Evolutionary conservation across 208 protist genomes (phyloP).

Genomic region (Sergeia podlipaevii): DNA sequence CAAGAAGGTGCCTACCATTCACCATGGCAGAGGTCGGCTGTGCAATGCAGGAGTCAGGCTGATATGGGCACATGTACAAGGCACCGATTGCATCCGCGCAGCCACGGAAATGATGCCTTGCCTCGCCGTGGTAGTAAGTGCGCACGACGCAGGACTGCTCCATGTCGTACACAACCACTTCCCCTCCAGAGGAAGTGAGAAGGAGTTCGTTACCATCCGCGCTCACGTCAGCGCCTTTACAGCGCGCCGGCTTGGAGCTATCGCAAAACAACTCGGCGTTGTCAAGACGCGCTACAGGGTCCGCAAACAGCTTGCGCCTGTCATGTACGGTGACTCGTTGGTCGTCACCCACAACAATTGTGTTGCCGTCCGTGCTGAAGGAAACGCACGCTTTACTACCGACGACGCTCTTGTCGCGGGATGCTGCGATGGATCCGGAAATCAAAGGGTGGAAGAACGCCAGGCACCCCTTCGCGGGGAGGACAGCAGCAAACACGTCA

Average conservation of each 20-base stretch:
- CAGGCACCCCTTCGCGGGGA: conserved; percentile 38
- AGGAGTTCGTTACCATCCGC: conserved; percentile 36
- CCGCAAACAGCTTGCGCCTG: conserved; percentile 39
- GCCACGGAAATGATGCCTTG: conserved; percentile 52
- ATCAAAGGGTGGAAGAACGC: conserved; percentile 80
- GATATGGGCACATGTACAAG: conserved; percentile 48
- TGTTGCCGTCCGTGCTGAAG: conserved; percentile 57
- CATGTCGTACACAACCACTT: conserved; percentile 53
- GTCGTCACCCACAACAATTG: conserved; percentile 62
- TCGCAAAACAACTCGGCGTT: conserved; percentile 39
- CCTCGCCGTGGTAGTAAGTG: conserved; percentile 63
- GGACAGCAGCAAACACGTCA: conserved; percentile 61
- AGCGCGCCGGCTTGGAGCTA: conserved; percentile 28
- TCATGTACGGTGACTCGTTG: conserved; percentile 54
- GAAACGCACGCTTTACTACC: conserved; percentile 31
- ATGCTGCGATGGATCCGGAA: conserved; percentile 64
- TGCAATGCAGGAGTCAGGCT: conserved; percentile 30
- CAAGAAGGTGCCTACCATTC: conserved; percentile 63
- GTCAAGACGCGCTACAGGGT: conserved; percentile 22
- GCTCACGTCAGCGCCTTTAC: conserved; percentile 47
- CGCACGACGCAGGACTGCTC: conserved; percentile 7
- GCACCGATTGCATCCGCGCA: conserved; percentile 55
- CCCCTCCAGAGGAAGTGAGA: conserved; percentile 60
- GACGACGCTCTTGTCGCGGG: conserved; percentile 29
- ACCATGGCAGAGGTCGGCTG: conserved; percentile 59